Base-by-base conservation (phyloP, 2,329 filamentous ascomycete genomes). In the Clarireedia paspali region DNA sequence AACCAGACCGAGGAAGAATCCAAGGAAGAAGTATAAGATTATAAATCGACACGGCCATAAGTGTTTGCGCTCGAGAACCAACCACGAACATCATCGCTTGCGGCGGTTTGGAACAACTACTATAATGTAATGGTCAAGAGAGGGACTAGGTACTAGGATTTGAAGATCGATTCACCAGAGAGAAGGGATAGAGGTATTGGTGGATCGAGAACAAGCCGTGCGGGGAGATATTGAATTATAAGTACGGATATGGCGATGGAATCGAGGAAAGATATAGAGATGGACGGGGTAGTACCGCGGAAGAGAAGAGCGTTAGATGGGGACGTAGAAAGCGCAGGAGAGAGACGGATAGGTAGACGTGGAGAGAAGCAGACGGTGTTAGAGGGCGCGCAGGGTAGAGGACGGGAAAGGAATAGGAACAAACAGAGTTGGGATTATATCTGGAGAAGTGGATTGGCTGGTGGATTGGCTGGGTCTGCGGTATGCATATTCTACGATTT, bases 381-480 rank as follows among this genome's bases (percentile, higher is more conserved):
- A 30, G 46, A 20, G 14, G 14, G 9, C 20, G 38, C 10, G 6
- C 4, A 17, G 7, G 36, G 24, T 10, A n/a, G 27, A 9, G 7
- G 27, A 12, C 24, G 24, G 9, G 48, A 42, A 38, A 47, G 44
- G 36, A 55, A 50, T 20, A 50, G 20, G 24, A 68, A 87, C 61
- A 89, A 85, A 72, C 83, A 86, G 68, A 94, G 85, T 69, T 75
- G 87, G 62, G 88, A 95, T 64, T 97, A 97, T 72, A 75, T 94
- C 45, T 78, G 90, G 72, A 83, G 89, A 64, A 94, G 88, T 59
- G 89, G 89, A 36, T 74, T 95, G 34, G 92, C 94, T 2, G 94
- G 94, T 48, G 94, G 94, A 15, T 63, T 96, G 57, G 94, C 94
- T 53, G 94, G 92, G 62, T 96, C 91, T 74, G 91, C 89, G 62